Base-by-base conservation (phyloP, 2,329 filamentous ascomycete species). In the Trichoderma hamatum region DNA sequence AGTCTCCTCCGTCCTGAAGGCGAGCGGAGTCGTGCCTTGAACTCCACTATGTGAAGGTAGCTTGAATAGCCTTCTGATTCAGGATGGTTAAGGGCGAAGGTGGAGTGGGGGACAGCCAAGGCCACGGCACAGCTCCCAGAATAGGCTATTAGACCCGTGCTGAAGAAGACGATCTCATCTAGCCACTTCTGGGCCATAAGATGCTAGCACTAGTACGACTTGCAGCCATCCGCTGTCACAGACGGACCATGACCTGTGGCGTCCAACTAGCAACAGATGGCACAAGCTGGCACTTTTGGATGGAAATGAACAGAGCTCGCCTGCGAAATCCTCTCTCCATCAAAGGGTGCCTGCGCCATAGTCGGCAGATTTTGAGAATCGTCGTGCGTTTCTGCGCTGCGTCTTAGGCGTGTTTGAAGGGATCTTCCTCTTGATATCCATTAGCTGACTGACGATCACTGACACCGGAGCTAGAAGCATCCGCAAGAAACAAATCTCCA, bases 131-230 rank as follows among this genome's bases (percentile, higher is more conserved):
- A 60, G 54, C 26, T 66, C 68, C 68, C 68, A 60, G 10, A 65
- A 60, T 54, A 55, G 68, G 68, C 32, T 54, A 34, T 69, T 30
- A 60, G 61, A 55, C 61, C 68, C 60, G 58, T 69, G 61, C 68
- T 69, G 61, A 69, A 69, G 68, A 66, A 46, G 55, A 56, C 52
- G 68, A 69, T 69, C 68, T 65, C 54, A 11, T 63, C 61, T 63
- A 69, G 54, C 56, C 62, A 30, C 26, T 59, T 59, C 59, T 46
- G 34, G 67, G 67, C 61, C 36, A 61, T 58, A 56, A 43, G 21
- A 69, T 55, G 16, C 39, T 43, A 43, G 36, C 36, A 43, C 36
- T 43, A 16, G 36, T 19, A 39, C 16, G 39, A 43, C 39, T 43
- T 19, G 19, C 39, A 60, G 59, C 49, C n/a, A 51, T 36, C 58